Conservation (phyloP, 2,329 filamentous ascomycete genomes). For the Alternaria triticina region DNA sequence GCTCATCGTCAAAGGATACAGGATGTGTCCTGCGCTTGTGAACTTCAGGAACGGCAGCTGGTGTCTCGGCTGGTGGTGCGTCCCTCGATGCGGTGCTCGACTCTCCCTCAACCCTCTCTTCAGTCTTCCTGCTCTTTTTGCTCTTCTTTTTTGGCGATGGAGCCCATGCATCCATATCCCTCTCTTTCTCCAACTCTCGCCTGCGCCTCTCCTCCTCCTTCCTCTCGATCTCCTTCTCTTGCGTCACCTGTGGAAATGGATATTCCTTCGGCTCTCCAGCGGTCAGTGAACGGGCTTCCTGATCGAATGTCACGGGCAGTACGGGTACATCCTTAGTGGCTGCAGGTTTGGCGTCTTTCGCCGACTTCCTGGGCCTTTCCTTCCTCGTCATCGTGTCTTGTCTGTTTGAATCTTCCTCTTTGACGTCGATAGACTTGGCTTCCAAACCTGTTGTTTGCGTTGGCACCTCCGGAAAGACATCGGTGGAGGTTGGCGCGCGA, state of each 20-base stretch:
- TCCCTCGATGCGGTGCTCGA: slow-evolving; percentile 1
- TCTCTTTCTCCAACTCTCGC: slow-evolving; percentile 27
- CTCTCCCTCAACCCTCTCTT: slow-evolving; percentile 29
- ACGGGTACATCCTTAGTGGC: slow-evolving; percentile 3
- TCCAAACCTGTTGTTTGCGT: background rate
- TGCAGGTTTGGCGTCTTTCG: slow-evolving; percentile 6
- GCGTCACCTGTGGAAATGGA: slow-evolving; percentile 33
- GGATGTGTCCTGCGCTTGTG: slow-evolving; percentile 46
- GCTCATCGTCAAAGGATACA: slow-evolving; percentile 37
- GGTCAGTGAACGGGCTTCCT: slow-evolving; percentile 16
- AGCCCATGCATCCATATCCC: slow-evolving; percentile 35
- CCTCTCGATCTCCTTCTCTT: slow-evolving; percentile 2
- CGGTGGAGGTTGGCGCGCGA: background rate
- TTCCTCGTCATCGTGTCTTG: slow-evolving; percentile 50
- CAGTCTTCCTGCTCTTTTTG: slow-evolving; percentile 44
- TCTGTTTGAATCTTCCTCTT: slow-evolving; percentile 25
- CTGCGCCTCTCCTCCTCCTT: background rate
- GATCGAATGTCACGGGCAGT: slow-evolving; percentile 24
- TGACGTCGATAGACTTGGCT: slow-evolving; percentile 4
- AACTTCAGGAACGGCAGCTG: slow-evolving; percentile 17
- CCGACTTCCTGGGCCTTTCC: slow-evolving; percentile 15
- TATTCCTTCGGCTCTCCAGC: slow-evolving; percentile 30
- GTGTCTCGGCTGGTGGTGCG: slow-evolving; percentile 10
- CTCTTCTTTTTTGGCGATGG: slow-evolving; percentile 54
- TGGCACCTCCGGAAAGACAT: background rate